Conservation (phyloP, 1,139 yeast species). For the Arxiozyma slooffiae region DNA sequence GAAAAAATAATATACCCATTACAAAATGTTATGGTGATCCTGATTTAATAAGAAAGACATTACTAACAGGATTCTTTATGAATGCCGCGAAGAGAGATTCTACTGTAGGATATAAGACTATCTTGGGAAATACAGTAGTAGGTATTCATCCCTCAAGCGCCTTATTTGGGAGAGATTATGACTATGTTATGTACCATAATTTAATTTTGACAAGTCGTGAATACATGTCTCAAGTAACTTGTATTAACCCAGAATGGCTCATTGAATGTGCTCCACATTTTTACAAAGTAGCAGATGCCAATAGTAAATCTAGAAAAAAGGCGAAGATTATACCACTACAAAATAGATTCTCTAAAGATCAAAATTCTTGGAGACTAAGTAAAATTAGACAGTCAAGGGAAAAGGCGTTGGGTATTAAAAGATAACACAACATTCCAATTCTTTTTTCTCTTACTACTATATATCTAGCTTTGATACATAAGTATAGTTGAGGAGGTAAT, state of each 20-base stretch:
- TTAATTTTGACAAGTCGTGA: slow-evolving; percentile 73
- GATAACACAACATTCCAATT: slow-evolving; percentile 7
- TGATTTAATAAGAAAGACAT: slow-evolving; percentile 56
- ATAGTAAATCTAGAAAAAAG: slow-evolving; percentile 36
- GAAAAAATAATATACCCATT: slow-evolving; percentile 42
- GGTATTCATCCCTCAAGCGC: slow-evolving; percentile 85
- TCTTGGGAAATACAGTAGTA: slow-evolving; percentile 70
- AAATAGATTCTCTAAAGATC: slow-evolving; percentile 45
- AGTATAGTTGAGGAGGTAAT: no score
- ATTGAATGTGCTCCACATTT: slow-evolving; percentile 79
- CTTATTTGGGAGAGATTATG: slow-evolving; percentile 61
- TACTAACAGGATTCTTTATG: slow-evolving; percentile 82
- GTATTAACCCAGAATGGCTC: slow-evolving; percentile 79
- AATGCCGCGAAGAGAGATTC: slow-evolving; percentile 74
- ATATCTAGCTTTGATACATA: not conserved
- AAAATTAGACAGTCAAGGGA: slow-evolving; percentile 32
- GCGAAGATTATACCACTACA: slow-evolving; percentile 53
- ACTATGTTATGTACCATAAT: slow-evolving; percentile 77
- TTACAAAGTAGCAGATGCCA: slow-evolving; percentile 48
- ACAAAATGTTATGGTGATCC: slow-evolving; percentile 53
- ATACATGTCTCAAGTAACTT: slow-evolving; percentile 82
- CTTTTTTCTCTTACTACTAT: not conserved
- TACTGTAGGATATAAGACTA: slow-evolving; percentile 68
- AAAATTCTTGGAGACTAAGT: slow-evolving; percentile 46
- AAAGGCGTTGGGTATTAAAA: slow-evolving; percentile 25